A percentile compares a stretch with the other conserved stretches of the same genome.
Evolutionary conservation across 2,329 filamentous ascomycete genomes (phyloP).

Genomic region (Acephala macrosclerotiorum): DNA sequence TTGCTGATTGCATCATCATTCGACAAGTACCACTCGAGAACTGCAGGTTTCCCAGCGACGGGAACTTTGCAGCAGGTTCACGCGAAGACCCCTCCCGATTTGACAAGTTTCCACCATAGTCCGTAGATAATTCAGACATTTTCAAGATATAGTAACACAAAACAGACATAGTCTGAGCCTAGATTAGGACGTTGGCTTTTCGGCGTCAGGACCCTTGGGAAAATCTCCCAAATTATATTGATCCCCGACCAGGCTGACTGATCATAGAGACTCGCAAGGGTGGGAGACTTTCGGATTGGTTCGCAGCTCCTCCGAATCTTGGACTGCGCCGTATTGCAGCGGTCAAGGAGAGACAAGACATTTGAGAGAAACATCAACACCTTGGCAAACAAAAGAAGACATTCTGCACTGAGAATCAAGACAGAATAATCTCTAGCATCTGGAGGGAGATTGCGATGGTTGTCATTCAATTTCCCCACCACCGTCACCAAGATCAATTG

Average conservation of each 20-base stretch:
- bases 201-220: constrained; percentile 2
- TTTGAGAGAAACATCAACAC: constrained; percentile 1
- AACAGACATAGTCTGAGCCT: not conserved
- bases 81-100: not conserved
- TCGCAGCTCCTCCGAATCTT: not conserved
- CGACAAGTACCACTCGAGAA: not conserved
- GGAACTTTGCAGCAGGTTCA: not conserved
- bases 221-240: constrained; percentile 4
- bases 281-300: not conserved
- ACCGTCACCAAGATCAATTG: not conserved
- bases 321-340: not conserved
- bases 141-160: not conserved
- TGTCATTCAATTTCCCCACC: too few relatives aligned
- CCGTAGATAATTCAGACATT: not conserved
- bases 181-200: not conserved
- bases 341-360: constrained; percentile 8
- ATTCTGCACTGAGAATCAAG: not conserved
- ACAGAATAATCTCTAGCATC: not conserved
- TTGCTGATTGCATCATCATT: constrained; percentile 6
- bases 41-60: not conserved
- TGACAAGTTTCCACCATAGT: not conserved
- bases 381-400: not conserved
- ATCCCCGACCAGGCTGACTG: constrained; percentile 6
- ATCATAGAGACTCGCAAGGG: not conserved
- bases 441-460: too few relatives aligned